phyloP scores from a whole-genome alignment of 164 flowering plant genomes.

The Malania oleifera region DNA sequence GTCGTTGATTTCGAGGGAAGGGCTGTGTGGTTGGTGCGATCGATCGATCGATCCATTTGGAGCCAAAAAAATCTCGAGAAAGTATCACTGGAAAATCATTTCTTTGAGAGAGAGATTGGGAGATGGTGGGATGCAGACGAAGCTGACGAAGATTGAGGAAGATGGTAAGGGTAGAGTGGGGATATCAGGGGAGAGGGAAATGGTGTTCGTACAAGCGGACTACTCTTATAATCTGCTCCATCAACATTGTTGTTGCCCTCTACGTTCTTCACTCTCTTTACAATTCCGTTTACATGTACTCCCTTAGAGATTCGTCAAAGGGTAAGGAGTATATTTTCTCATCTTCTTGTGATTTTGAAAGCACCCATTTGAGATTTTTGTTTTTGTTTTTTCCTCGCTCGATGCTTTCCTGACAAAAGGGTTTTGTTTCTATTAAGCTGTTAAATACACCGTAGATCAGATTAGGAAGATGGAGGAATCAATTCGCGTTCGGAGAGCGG shows the following conservation, averaged over 20 bases:
- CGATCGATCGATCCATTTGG: neutral
- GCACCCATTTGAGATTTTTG: conserved; percentile 3
- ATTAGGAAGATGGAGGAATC: conserved; percentile 83
- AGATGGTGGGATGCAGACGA: conserved; percentile 42
- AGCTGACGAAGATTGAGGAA: conserved; percentile 14
- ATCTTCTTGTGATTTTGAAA: neutral
- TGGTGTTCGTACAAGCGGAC: conserved; percentile 65
- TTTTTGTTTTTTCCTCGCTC: neutral
- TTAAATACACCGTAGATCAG: conserved; percentile 70
- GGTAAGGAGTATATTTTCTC: conserved; percentile 7
- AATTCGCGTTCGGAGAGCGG: conserved; percentile 55
- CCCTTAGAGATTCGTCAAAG: conserved; percentile 25
- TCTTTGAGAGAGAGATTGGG: conserved; percentile 2
- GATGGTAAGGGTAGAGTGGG: conserved; percentile 61
- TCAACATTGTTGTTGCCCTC: conserved; percentile 79
- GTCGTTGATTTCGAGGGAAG: neutral
- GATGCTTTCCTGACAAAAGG: conserved; percentile 4
- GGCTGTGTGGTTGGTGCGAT: neutral
- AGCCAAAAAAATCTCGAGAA: no score
- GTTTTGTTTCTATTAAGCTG: conserved; percentile 33
- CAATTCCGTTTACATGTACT: conserved; percentile 50
- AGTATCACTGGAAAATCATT: no score
- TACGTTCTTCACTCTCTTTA: conserved; percentile 72
- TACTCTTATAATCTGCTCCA: conserved; percentile 63
- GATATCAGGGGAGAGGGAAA: conserved; percentile 31